Base-by-base conservation (phyloP, 768 basidiomycete genomes). In the Suillus placidus region DNA sequence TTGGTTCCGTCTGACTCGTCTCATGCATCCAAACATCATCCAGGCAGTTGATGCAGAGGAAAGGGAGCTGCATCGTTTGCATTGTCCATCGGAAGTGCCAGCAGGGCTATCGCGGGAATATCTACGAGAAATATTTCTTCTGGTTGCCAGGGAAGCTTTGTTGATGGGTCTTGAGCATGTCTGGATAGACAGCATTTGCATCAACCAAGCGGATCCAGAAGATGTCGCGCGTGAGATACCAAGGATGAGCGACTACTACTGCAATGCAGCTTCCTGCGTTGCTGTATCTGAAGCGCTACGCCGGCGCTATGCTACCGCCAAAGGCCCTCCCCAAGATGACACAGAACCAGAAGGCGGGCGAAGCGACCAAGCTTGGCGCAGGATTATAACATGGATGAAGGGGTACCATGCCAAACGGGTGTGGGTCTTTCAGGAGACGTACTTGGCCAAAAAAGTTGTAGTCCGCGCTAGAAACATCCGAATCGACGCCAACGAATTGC, bases 381-480 rank as follows among this genome's bases (percentile, higher is more conserved):
- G 54, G 54, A n/a, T 55, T 55, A 34, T 55, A 55, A 55, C 54
- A 34, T 55, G 54, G 54, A 55, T 34, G 54, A 34, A 55, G 32
- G 54, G 54, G 2, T 55, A n/a, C n/a, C 54, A 55, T 55, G 54
- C 54, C 20, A 55, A 55, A n/a, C 20, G 54, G 20, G 10, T 55
- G 6, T 55, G 54, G 54, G 54, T 55, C 32, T 55, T 55, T 6
- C 54, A 55, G 20, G 54, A 55, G 54, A 55, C 54, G 12, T 55
- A 55, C 32, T 34, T 55, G 32, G 32, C 54, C 10, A 20, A 0
- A 55, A 55, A n/a, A 13, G 54, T 55, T 34, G 32, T 55, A n/a
- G 54, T 55, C 20, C 54, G 54, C 12, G 32, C 54, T 20, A n/a
- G 54, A 10, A 55, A 55, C 32, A 55, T 55, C 20, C 54, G 54